A percentile compares a stretch with the other conserved stretches of the same genome.
Evolutionary conservation across 2,329 filamentous ascomycete species (phyloP).

Genomic region (Rosellinia necatrix): DNA sequence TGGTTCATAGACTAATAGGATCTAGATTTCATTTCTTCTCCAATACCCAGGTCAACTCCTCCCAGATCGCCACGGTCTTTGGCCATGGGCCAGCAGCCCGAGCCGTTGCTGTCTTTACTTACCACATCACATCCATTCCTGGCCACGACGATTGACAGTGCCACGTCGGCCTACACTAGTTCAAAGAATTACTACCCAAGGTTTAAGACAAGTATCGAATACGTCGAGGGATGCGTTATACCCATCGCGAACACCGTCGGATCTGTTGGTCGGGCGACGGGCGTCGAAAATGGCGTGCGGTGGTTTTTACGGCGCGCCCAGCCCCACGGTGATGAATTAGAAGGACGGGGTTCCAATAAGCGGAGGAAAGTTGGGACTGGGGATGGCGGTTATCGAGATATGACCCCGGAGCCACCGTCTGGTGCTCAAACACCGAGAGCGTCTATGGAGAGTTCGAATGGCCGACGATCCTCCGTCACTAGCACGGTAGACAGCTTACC

Average conservation of each 20-base stretch:
- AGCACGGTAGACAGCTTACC: slow-evolving; percentile 78
- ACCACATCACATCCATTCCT: slow-evolving; percentile 88
- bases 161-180: slow-evolving; percentile 81
- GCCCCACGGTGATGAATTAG: slow-evolving; percentile 52
- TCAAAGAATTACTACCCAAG: slow-evolving; percentile 90
- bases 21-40: slow-evolving; percentile 69
- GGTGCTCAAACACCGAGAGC: slow-evolving; percentile 42
- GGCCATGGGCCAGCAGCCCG: slow-evolving; percentile 58
- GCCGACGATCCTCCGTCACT: slow-evolving; percentile 64
- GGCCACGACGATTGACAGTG: slow-evolving; percentile 81
- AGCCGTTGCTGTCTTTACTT: slow-evolving; percentile 83
- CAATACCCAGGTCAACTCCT: slow-evolving; percentile 52
- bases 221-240: slow-evolving; percentile 85
- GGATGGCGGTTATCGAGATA: slow-evolving; percentile 40
- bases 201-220: slow-evolving; percentile 87
- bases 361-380: slow-evolving; percentile 57
- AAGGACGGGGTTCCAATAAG: slow-evolving; percentile 58
- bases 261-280: slow-evolving; percentile 80
- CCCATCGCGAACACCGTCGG: slow-evolving; percentile 87
- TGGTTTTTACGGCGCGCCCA: slow-evolving; percentile 74
- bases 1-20: slow-evolving; percentile 12
- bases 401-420: slow-evolving; percentile 34
- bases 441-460: slow-evolving; percentile 40
- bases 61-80: slow-evolving; percentile 46
- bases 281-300: slow-evolving; percentile 83